Conservation (phyloP, 73 alveolate species). For the Uronychia setigera region DNA sequence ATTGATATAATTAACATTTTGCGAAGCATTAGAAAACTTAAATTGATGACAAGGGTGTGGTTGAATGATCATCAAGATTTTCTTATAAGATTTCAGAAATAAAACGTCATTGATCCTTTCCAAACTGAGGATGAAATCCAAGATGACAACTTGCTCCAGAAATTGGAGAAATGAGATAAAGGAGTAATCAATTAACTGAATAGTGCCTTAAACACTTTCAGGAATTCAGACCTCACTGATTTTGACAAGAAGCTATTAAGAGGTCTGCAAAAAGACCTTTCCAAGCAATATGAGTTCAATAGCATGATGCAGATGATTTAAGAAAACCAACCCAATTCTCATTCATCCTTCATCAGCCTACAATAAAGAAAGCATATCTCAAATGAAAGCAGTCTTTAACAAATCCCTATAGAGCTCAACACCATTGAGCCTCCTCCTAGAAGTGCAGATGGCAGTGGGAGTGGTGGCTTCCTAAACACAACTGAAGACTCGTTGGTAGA, state of each 20-base stretch:
- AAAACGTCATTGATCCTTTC: background rate
- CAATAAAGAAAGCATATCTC: too few relatives aligned
- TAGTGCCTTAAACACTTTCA: background rate
- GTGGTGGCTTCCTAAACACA: too few relatives aligned
- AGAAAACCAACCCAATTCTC: too few relatives aligned
- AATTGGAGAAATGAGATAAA: background rate
- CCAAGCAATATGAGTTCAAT: background rate
- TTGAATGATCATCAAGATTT: background rate
- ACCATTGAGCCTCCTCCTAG: too few relatives aligned
- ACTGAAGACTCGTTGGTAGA: too few relatives aligned
- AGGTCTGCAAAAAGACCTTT: background rate
- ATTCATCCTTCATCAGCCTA: too few relatives aligned
- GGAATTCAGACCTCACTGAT: background rate
- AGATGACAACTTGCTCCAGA: background rate
- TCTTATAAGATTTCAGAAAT: background rate
- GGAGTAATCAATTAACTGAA: background rate
- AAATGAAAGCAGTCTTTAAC: too few relatives aligned
- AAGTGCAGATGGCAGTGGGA: too few relatives aligned
- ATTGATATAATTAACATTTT: background rate
- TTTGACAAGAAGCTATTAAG: background rate
- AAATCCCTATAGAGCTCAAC: too few relatives aligned
- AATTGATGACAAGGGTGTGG: background rate
- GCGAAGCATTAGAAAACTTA: background rate
- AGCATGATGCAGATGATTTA: too few relatives aligned
- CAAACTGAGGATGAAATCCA: background rate